A percentile compares a stretch with the other conserved stretches of the same genome.
Conservation (phyloP, 768 basidiomycete species). For the Chiua virens region DNA sequence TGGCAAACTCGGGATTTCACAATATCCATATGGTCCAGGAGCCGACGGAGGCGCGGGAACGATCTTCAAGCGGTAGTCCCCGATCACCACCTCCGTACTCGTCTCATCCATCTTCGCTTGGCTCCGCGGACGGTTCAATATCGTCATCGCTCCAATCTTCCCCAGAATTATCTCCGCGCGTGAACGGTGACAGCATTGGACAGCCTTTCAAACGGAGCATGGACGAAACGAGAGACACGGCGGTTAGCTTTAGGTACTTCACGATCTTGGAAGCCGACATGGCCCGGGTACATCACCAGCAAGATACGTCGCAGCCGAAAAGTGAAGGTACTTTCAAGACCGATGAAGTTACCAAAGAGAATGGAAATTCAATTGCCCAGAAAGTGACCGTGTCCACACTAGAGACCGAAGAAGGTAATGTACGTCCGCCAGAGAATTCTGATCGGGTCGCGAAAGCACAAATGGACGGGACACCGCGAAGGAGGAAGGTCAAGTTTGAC, state of each 20-base stretch:
- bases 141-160: slow-evolving; percentile 22
- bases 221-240: slow-evolving; percentile 45
- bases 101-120: slow-evolving; percentile 35
- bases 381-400: slow-evolving; percentile 9
- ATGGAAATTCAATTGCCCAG: slow-evolving; percentile 9
- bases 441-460: slow-evolving; percentile 25
- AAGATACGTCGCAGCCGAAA: slow-evolving; percentile 4
- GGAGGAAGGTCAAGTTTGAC: slow-evolving; percentile 72
- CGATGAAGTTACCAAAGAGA: slow-evolving; percentile 8
- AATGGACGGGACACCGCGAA: slow-evolving; percentile 41
- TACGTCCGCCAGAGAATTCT: slow-evolving; percentile 16
- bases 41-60: slow-evolving; percentile 12
- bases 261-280: slow-evolving; percentile 44
- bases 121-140: slow-evolving; percentile 20
- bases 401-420: slow-evolving; percentile 7
- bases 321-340: slow-evolving; percentile 11
- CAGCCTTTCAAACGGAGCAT: slow-evolving; percentile 47
- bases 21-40: slow-evolving; percentile 41
- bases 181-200: slow-evolving; percentile 25
- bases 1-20: slow-evolving; percentile 59
- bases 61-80: slow-evolving; percentile 18
- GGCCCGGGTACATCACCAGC: slow-evolving; percentile 26
- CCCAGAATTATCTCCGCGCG: slow-evolving; percentile 19
- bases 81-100: slow-evolving; percentile 37
- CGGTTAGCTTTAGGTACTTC: slow-evolving; percentile 48